Evolutionary conservation across 148 eudicot genomes (phyloP), one percentile per base, ranked within the genome.

Genomic region (Rheum nobile): DNA sequence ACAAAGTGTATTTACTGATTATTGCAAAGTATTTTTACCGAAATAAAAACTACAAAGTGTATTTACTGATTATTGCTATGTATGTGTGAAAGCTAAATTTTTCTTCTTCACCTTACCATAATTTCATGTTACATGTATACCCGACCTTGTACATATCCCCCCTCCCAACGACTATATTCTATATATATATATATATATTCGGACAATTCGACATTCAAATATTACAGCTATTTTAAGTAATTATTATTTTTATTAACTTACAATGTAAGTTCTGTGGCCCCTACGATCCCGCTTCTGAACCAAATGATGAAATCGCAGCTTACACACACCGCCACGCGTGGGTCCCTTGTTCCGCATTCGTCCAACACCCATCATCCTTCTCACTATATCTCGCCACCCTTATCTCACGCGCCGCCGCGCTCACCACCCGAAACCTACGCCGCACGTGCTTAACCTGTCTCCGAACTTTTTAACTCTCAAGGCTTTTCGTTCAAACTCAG

Each of bases 301-400:
- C 70, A 31, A 65, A 65, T 65, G 70, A 65, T 65, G 38, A 31
- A 65, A 65, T 32, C 4, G 4, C 22, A 65, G 70, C 32, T 65
- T 65, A 65, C 70, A 17, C 70, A 28, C 39, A 65, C 70, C 70
- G 21, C 70, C 70, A 65, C 39, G 70, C 70, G 21, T 65, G 70
- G 68, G 68, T 34, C 70, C 70, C 41, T 65, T 65, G 70, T 37
- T 65, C 70, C 70, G 70, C 39, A 65, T 65, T 65, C 70, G 21
- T 14, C 41, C 70, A 65, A 65, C 70, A 65, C 21, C 39, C 21
- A 65, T 65, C 70, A 16, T 65, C 70, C 22, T 32, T 22, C 70
- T 65, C 70, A 65, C 41, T 19, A 9, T 6, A 1, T 31, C 9
- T 16, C 39, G 39, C 38, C 41, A 29, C 69, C 39, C 1, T 29